Percentiles rank a stretch among this genome's conserved stretches.
Conservation (phyloP, 495 filamentous ascomycete species). For the Xylaria bambusicola region DNA sequence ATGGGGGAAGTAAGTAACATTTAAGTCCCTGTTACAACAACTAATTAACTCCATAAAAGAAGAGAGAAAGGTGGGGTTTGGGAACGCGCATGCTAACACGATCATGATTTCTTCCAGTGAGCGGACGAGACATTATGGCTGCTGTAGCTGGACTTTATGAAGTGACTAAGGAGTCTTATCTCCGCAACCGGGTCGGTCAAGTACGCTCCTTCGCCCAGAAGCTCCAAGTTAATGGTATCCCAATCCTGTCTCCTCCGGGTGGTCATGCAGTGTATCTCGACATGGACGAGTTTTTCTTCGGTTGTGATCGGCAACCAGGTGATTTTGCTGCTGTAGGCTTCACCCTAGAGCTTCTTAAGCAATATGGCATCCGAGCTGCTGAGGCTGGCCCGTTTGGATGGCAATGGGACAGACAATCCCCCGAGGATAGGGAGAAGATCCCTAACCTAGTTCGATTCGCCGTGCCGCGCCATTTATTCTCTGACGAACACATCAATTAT, state of each 20-base stretch:
- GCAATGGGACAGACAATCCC: conserved; percentile 14
- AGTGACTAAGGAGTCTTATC: conserved; percentile 14
- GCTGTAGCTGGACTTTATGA: conserved; percentile 15
- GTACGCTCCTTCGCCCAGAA: conserved; percentile 16
- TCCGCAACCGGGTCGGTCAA: conserved; percentile 3
- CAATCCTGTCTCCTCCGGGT: conserved; percentile 7
- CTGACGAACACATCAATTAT: conserved; percentile 16
- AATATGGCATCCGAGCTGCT: conserved; percentile 9
- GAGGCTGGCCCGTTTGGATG: conserved; percentile 12
- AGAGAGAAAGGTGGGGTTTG: too few species aligned
- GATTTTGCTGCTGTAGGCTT: conserved; percentile 16
- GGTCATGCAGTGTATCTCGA: conserved; percentile 15
- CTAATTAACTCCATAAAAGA: too few species aligned
- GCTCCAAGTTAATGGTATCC: not conserved
- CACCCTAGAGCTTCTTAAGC: conserved; percentile 13
- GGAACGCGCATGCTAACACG: not conserved
- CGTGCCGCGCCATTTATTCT: conserved; percentile 12
- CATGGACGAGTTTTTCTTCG: conserved; percentile 14
- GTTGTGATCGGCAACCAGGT: conserved; percentile 13
- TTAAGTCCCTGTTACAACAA: too few species aligned
- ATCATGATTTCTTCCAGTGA: conserved; percentile 4
- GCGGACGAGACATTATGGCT: conserved; percentile 15
- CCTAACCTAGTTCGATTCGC: conserved; percentile 19
- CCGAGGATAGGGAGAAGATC: not conserved
- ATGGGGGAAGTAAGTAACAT: conserved; percentile 17